Evolutionary conservation across 1,139 yeast genomes (phyloP).

Genomic region (Geotrichum phurueaensis): DNA sequence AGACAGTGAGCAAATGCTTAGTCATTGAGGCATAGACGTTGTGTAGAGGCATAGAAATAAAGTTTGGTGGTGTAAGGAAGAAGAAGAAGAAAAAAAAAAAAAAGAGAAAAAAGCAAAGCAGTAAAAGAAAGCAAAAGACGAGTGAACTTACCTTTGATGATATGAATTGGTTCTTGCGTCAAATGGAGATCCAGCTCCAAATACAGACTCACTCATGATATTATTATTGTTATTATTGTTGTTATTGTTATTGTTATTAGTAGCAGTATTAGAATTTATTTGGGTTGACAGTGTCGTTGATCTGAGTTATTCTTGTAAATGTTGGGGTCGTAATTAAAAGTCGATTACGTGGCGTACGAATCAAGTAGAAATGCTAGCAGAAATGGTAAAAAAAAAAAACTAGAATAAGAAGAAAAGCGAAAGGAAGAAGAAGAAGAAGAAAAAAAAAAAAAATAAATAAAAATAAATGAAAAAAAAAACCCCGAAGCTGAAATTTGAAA

Average conservation of each 20-base stretch:
- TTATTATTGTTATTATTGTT: neutral
- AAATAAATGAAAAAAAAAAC: neutral
- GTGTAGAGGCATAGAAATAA: neutral
- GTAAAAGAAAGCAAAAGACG: neutral
- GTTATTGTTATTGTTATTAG: neutral
- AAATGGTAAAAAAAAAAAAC: neutral
- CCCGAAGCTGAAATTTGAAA: neutral
- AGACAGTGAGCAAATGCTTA: neutral
- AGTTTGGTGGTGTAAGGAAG: neutral
- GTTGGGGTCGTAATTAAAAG: neutral
- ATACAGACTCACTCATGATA: constrained; percentile 14
- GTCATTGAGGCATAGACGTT: neutral
- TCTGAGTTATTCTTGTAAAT: neutral
- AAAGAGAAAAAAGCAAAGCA: neutral
- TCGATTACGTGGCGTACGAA: neutral
- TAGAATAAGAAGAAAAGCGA: neutral
- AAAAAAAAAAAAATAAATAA: neutral
- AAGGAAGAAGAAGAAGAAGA: too few relatives aligned
- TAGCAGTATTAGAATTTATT: neutral
- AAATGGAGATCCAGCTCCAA: constrained; percentile 18
- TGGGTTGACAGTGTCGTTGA: neutral
- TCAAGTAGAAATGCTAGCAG: neutral
- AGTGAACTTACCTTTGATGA: constrained; percentile 10
- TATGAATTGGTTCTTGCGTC: constrained; percentile 8
- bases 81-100: neutral